A percentile compares a stretch with the other conserved stretches of the same genome.
phyloP scores from a whole-genome alignment of 2,329 filamentous ascomycete genomes.

The Verticillium albo-atrum region DNA sequence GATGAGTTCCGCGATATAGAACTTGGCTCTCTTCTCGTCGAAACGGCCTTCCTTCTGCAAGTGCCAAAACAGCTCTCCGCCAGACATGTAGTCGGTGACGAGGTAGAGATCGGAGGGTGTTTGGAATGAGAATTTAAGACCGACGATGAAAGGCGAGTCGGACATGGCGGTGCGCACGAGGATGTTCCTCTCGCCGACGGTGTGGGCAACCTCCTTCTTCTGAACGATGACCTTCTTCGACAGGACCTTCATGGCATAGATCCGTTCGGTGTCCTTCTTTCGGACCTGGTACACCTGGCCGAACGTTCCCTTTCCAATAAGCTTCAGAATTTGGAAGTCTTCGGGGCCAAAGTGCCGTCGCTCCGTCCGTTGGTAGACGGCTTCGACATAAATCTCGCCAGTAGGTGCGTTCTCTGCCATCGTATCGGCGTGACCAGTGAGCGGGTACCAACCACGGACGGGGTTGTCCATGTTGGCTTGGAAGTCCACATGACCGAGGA shows the following conservation, averaged over 20 bases:
- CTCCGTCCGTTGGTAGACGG: slow-evolving; percentile 80
- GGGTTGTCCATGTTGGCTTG: slow-evolving; percentile 62
- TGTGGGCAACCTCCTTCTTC: slow-evolving; percentile 98
- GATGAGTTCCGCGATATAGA: slow-evolving; percentile 98
- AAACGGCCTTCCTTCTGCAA: slow-evolving; percentile 95
- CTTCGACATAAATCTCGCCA: slow-evolving; percentile 85
- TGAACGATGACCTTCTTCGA: slow-evolving; percentile 99
- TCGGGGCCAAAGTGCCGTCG: slow-evolving; percentile 91
- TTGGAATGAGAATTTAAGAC: slow-evolving; percentile 97
- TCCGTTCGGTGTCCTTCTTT: slow-evolving; percentile 92
- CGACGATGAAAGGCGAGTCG: slow-evolving; percentile 96
- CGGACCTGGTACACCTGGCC: slow-evolving; percentile 97
- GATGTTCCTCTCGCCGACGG: slow-evolving; percentile 94
- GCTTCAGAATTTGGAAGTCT: slow-evolving; percentile 91
- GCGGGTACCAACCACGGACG: slow-evolving; percentile 78
- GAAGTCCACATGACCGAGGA: slow-evolving; percentile 85
- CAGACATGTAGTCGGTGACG: slow-evolving; percentile 99
- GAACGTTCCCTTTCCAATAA: slow-evolving; percentile 97
- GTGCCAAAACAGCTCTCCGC: slow-evolving; percentile 98
- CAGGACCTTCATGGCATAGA: slow-evolving; percentile 98
- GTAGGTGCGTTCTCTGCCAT: slow-evolving; percentile 67
- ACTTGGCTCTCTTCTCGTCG: slow-evolving; percentile 90
- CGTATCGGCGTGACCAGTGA: slow-evolving; percentile 72
- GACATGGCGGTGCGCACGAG: slow-evolving; percentile 92
- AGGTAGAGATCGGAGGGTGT: slow-evolving; percentile 94